Evolutionary conservation across 208 protist species (phyloP).

Genomic region (Novymonas esmeraldas): DNA sequence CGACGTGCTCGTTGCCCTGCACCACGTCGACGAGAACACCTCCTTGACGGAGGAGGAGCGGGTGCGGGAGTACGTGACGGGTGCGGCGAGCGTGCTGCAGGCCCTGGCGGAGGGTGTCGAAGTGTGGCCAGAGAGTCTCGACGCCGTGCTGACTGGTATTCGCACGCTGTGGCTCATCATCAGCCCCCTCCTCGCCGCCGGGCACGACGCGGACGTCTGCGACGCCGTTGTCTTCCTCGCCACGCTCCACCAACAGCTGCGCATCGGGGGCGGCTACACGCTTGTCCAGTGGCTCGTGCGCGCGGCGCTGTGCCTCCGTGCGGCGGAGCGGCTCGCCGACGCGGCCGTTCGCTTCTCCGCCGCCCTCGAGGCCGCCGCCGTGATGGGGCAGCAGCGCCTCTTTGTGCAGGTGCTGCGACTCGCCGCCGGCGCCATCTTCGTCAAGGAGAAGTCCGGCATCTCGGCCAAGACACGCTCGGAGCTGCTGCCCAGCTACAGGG

Average conservation of each 20-base stretch:
- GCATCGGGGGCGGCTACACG: constrained; percentile 61
- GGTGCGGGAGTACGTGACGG: constrained; percentile 45
- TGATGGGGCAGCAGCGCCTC: constrained; percentile 62
- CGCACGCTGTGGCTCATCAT: constrained; percentile 67
- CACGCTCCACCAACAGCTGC: constrained; percentile 69
- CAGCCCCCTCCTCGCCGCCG: constrained; percentile 46
- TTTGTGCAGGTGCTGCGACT: constrained; percentile 77
- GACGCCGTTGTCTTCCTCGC: constrained; percentile 71
- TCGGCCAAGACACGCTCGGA: constrained; percentile 25
- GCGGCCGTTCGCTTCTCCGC: constrained; percentile 44
- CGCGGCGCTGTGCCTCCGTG: constrained; percentile 65
- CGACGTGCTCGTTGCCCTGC: constrained; percentile 52
- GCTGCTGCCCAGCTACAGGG: constrained; percentile 23
- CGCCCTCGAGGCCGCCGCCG: constrained; percentile 46
- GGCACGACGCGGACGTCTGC: constrained; percentile 50
- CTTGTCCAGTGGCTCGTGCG: constrained; percentile 77
- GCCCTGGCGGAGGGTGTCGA: constrained; percentile 69
- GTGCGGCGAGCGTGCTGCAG: constrained; percentile 52
- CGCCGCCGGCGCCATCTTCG: constrained; percentile 19
- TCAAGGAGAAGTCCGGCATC: constrained; percentile 19
- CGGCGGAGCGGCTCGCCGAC: constrained; percentile 51
- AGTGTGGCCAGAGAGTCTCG: constrained; percentile 63
- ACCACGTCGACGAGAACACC: constrained; percentile 34
- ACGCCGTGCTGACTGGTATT: constrained; percentile 51
- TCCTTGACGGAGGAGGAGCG: constrained; percentile 40